These are phyloP conservation scores for Verticillium isaacii DNA, from an alignment of 2,329 filamentous ascomycete genomes.

Conservation along the genomic window DNA sequence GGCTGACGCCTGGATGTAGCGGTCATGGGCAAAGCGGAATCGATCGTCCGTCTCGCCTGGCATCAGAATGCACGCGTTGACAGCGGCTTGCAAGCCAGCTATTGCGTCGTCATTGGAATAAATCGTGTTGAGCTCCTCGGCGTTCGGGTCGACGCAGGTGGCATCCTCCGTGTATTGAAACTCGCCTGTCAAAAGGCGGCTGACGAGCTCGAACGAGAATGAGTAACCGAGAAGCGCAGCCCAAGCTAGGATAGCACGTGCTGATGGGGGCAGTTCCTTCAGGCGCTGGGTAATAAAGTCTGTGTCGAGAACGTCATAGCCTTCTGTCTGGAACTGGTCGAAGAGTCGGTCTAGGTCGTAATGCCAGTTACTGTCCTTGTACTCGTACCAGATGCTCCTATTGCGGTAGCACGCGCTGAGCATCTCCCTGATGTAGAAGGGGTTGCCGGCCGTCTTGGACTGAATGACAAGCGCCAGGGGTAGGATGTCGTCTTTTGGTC, in stretches of 20 bases:
- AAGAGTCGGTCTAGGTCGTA: conserved; percentile 85
- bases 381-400: conserved; percentile 87
- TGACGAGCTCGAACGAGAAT: conserved; percentile 80
- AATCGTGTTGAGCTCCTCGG: conserved; percentile 32
- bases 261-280: conserved; percentile 66
- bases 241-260: conserved; percentile 82
- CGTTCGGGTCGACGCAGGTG: conserved; percentile 22
- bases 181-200: conserved; percentile 70
- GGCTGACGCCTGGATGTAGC: conserved; percentile 72
- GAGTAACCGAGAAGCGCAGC: conserved; percentile 75
- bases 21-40: conserved; percentile 85
- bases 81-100: conserved; percentile 72
- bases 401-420: conserved; percentile 81
- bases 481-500: conserved; percentile 65
- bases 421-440: conserved; percentile 90
- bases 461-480: conserved; percentile 80
- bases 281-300: conserved; percentile 78
- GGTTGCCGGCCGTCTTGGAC: conserved; percentile 83
- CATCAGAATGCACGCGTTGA: conserved; percentile 62
- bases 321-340: conserved; percentile 73
- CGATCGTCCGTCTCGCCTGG: conserved; percentile 79
- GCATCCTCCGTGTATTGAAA: conserved; percentile 57
- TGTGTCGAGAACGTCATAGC: conserved; percentile 73
- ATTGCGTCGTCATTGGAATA: conserved; percentile 66
- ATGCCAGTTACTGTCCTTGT: conserved; percentile 75